These are phyloP conservation scores for Xylariaceae sp. DNA, from an alignment of 2,329 filamentous ascomycete genomes.

Conservation along the genomic window DNA sequence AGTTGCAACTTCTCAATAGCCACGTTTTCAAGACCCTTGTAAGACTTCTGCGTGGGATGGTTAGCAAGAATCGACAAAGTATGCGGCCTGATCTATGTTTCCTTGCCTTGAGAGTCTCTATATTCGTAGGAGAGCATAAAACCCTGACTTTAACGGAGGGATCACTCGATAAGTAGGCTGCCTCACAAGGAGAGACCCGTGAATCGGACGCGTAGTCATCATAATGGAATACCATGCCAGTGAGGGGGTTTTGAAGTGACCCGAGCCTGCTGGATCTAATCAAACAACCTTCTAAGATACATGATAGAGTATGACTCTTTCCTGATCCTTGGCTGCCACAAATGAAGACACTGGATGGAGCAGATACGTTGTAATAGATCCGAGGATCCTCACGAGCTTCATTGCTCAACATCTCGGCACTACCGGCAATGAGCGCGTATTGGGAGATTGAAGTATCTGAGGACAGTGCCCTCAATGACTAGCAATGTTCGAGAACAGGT, in stretches of 20 bases:
- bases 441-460: slow-evolving; percentile 14
- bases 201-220: slow-evolving; percentile 50
- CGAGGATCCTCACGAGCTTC: slow-evolving; percentile 26
- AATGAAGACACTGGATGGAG: slow-evolving; percentile 58
- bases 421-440: slow-evolving; percentile 22
- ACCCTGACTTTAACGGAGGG: slow-evolving; percentile 45
- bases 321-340: slow-evolving; percentile 63
- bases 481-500: background rate
- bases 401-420: background rate
- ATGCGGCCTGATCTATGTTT: no score
- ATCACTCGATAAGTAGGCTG: slow-evolving; percentile 49
- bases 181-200: slow-evolving; percentile 54
- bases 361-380: slow-evolving; percentile 43
- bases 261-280: slow-evolving; percentile 33
- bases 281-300: slow-evolving; percentile 55
- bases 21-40: slow-evolving; percentile 41
- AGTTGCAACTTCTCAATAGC: slow-evolving; percentile 48
- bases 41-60: slow-evolving; percentile 33
- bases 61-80: no score
- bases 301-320: slow-evolving; percentile 59
- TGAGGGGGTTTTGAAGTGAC: slow-evolving; percentile 47
- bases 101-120: slow-evolving; percentile 36
- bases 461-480: background rate
- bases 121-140: slow-evolving; percentile 52
- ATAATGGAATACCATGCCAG: slow-evolving; percentile 63